phyloP scores from a whole-genome alignment of 1,139 yeast genomes.

The Magnusiomyces magnusii region DNA sequence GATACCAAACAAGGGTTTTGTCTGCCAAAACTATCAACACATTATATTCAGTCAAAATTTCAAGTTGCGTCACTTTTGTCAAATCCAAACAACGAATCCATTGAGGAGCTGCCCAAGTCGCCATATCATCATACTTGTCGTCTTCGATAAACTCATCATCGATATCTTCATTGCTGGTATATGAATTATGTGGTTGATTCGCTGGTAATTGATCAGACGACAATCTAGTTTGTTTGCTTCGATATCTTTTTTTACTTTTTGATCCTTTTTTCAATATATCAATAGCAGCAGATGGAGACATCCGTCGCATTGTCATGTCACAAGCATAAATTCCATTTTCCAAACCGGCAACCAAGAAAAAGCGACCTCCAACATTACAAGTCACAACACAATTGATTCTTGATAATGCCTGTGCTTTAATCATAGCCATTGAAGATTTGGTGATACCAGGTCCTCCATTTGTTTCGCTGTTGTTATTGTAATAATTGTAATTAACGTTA shows the following conservation, averaged over 20 bases:
- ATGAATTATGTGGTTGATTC: neutral
- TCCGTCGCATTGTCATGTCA: constrained; percentile 17
- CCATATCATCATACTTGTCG: neutral
- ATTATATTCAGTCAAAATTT: constrained; percentile 51
- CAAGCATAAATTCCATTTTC: constrained; percentile 41
- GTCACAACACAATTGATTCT: constrained; percentile 31
- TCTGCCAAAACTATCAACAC: constrained; percentile 54
- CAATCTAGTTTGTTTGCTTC: neutral
- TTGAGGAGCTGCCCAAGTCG: constrained; percentile 20
- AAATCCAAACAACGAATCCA: constrained; percentile 60
- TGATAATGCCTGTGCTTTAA: constrained; percentile 25
- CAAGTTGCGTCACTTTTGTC: constrained; percentile 50
- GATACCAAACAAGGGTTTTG: constrained; percentile 53
- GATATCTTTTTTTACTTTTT: constrained; percentile 6
- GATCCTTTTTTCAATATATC: neutral
- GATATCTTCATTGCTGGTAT: neutral
- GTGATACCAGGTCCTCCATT: constrained; percentile 2
- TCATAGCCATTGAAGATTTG: constrained; percentile 22
- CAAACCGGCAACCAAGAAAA: constrained; percentile 39
- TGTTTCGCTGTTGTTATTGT: neutral
- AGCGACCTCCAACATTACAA: constrained; percentile 34
- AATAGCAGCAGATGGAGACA: neutral
- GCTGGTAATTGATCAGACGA: neutral
- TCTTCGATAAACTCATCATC: neutral
- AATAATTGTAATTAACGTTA: neutral